Base-by-base conservation (phyloP, 2,329 filamentous ascomycete genomes). In the Phialophora expanda region DNA sequence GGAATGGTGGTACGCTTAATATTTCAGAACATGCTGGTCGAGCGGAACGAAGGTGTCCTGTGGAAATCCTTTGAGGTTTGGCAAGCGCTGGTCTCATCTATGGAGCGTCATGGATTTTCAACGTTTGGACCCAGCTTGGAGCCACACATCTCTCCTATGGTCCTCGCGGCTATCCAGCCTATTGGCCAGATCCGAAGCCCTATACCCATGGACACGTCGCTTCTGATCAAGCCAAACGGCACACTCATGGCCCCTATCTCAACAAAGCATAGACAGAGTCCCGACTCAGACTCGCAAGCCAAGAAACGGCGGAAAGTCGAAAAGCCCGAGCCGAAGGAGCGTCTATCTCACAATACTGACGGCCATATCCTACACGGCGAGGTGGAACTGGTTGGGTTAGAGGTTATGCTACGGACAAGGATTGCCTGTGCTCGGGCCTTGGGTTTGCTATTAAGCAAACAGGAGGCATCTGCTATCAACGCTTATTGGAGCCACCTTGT, bases 281-380 rank as follows among this genome's bases (percentile, higher is more conserved):
- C 65, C 68, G 81, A 81, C 53, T 76, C 80, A n/a, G 77, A 79
- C 58, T 75, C 79, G 62, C 72, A 78, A 66, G 70, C 79, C n/a
- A 77, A 83, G 64, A 82, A 84, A 66, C 78, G 93, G 38, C 88
- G 93, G 67, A 96, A 93, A 77, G 91, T 91, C 0, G 88, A 91
- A n/a, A 96, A 96, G 81, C 84, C 84, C 64, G 91, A 95, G 62
- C 90, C 93, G 30, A 79, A 85, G 8, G 80, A 86, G 1, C 79
- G 85, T 3, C 85, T 90, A n/a, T 87, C 90, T 1, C 95, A 99
- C 78, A 97, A 99, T 76, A 92, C 99, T 20, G 95, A 99, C 76
- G 95, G 93, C 9, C 93, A 96, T 72, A 97, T 99, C 90, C 93
- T 99, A 82, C 91, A 94, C 75, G 95, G 96, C 59, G 96, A 99